Evolutionary conservation across 441 rosid species (phyloP).

Genomic region (Rhodomyrtus psidioides): DNA sequence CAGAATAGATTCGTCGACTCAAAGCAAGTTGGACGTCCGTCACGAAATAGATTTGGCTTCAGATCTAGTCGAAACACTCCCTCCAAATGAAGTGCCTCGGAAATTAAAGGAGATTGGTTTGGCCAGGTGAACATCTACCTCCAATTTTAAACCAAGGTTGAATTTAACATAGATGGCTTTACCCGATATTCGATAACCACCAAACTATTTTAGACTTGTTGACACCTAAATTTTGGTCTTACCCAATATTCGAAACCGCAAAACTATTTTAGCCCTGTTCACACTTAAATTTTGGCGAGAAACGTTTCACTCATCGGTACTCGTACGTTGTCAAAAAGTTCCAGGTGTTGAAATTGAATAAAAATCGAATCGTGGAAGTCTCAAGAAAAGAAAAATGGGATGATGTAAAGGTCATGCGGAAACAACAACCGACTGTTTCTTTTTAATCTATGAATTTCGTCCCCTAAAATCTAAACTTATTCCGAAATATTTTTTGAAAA

Average conservation of each 20-base stretch:
- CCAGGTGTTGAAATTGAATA: no score
- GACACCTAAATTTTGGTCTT: no score
- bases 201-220: no score
- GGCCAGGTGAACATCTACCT: background rate
- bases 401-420: background rate
- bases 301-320: no score
- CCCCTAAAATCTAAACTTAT: background rate
- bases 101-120: constrained; percentile 4
- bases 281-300: background rate
- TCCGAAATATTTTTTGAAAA: background rate
- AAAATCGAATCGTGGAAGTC: background rate
- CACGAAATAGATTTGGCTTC: constrained; percentile 23
- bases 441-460: background rate
- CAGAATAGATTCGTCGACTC: background rate
- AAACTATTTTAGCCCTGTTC: background rate
- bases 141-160: background rate
- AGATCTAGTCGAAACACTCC: background rate
- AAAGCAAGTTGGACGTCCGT: constrained; percentile 8
- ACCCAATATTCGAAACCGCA: background rate
- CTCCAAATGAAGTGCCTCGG: background rate
- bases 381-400: background rate
- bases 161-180: background rate
- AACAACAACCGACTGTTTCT: background rate
- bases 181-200: background rate
- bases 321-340: no score